phyloP scores from a whole-genome alignment of 2,329 filamentous ascomycete species.

The Chaetomium sp. region DNA sequence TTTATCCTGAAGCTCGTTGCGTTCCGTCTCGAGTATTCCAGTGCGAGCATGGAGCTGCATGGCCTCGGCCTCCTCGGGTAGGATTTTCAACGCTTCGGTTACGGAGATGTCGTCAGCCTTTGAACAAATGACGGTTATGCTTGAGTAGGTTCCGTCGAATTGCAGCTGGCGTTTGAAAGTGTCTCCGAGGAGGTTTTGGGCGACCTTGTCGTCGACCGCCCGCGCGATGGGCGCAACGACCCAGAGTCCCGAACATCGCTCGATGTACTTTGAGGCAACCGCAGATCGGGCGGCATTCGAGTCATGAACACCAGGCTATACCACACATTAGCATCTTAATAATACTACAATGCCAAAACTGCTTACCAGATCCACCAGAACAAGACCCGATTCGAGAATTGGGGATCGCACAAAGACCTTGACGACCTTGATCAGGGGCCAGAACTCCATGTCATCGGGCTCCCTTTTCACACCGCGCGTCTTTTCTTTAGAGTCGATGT shows the following conservation, averaged over 20 bases:
- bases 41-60: background rate
- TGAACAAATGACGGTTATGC: slow-evolving; percentile 61
- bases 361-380: slow-evolving; percentile 50
- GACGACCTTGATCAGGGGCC: slow-evolving; percentile 58
- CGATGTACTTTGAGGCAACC: slow-evolving; percentile 59
- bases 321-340: slow-evolving; percentile 20
- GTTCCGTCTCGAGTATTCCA: background rate
- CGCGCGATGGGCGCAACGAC: slow-evolving; percentile 62
- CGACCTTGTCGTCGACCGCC: slow-evolving; percentile 62
- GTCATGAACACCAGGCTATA: slow-evolving; percentile 58
- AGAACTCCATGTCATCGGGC: slow-evolving; percentile 40
- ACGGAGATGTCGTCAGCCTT: slow-evolving; percentile 62
- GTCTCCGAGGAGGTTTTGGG: slow-evolving; percentile 57
- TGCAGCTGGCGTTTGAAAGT: slow-evolving; percentile 61
- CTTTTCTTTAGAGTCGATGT: slow-evolving; percentile 60
- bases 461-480: slow-evolving; percentile 35
- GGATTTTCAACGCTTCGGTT: slow-evolving; percentile 41
- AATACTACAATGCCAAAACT: background rate
- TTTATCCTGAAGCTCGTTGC: background rate
- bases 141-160: slow-evolving; percentile 55
- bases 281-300: slow-evolving; percentile 61
- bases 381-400: slow-evolving; percentile 41
- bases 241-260: slow-evolving; percentile 61
- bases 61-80: slow-evolving; percentile 31
- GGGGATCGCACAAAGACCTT: slow-evolving; percentile 42